Evolutionary conservation across 495 filamentous ascomycete species (phyloP), one percentile per base, ranked within the genome.

Genomic region (Elasticomyces elasticus): DNA sequence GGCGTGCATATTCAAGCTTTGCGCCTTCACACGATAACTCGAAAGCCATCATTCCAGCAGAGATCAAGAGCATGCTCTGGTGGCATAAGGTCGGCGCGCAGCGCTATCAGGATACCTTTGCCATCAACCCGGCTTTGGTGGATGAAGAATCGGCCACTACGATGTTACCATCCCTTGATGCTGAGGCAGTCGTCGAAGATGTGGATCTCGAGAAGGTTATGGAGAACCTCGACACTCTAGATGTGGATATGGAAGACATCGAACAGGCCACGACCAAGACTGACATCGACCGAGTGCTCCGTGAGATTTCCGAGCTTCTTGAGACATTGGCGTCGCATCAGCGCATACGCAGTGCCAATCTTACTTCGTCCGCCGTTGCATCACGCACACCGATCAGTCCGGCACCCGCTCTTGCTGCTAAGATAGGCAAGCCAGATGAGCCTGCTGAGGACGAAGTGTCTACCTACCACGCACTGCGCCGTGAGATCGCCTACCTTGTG

Each of bases 291-390:
- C 27, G 88, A n/a, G 62, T 91, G 27, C 74, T 95, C 20, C 67
- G 77, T 20, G 86, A 90, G 27, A 80, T 96, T 22, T 89, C 87
- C 7, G 85, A 94, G 45, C 66, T 94, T 51, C 76, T 96, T 23
- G 83, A 94, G 60, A 90, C 87, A 1, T 73, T 96, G 19, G 78
- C 85, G 52, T 96, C 90, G 0, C 86, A 89, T 63, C 90, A 95
- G 67, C 82, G 82, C 40, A 87, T 88, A 56, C 84, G 89, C 41
- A 88, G 84, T 53, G 73, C 83, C 26, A 84, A 74, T 3, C 58
- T 85, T 10, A 24, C 53, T 5, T 33, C 57, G 3, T 48, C 50
- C 4, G 72, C 69, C 17, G 60, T 69, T 19, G 73, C 71, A 35
- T 54, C 70, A 5, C 69, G 76, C 9, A 64, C 71, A 19, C 54